Evolutionary conservation across 2,329 filamentous ascomycete species (phyloP).

Genomic region (Biscogniauxia marginata): DNA sequence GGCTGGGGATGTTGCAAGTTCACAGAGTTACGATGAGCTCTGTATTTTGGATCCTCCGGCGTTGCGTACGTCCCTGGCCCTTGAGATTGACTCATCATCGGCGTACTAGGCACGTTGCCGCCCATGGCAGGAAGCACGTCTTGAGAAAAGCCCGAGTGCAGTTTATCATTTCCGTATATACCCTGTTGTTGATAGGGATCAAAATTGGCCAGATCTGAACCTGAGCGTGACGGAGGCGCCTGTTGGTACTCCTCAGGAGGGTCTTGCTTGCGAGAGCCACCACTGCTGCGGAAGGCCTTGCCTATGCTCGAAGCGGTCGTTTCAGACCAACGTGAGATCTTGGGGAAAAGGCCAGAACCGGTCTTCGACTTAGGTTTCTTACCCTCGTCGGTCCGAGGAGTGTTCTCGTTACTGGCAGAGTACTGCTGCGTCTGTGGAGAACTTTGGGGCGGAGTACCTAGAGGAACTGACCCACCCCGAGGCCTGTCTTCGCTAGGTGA

Average conservation of each 20-base stretch:
- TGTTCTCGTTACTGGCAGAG: slow-evolving; percentile 74
- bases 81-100: slow-evolving; percentile 37
- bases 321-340: slow-evolving; percentile 96
- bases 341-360: slow-evolving; percentile 78
- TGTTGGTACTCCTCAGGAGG: slow-evolving; percentile 61
- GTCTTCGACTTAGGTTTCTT: slow-evolving; percentile 88
- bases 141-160: slow-evolving; percentile 57
- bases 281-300: slow-evolving; percentile 70
- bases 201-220: slow-evolving; percentile 69
- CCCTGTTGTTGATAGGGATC: slow-evolving; percentile 58
- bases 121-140: slow-evolving; percentile 38
- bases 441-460: slow-evolving; percentile 57
- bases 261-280: slow-evolving; percentile 53
- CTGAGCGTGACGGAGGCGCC: slow-evolving; percentile 68
- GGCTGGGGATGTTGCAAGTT: slow-evolving; percentile 81
- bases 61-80: slow-evolving; percentile 55
- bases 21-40: slow-evolving; percentile 76
- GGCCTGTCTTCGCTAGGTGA: slow-evolving; percentile 58
- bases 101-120: slow-evolving; percentile 17
- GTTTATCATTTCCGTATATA: slow-evolving; percentile 59
- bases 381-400: slow-evolving; percentile 70
- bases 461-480: slow-evolving; percentile 53
- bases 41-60: slow-evolving; percentile 73
- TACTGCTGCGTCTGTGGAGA: slow-evolving; percentile 38
- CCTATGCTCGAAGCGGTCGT: slow-evolving; percentile 88